These are phyloP conservation scores for Penicillium verrucosum DNA, from an alignment of 2,329 filamentous ascomycete species.

Conservation along the genomic window DNA sequence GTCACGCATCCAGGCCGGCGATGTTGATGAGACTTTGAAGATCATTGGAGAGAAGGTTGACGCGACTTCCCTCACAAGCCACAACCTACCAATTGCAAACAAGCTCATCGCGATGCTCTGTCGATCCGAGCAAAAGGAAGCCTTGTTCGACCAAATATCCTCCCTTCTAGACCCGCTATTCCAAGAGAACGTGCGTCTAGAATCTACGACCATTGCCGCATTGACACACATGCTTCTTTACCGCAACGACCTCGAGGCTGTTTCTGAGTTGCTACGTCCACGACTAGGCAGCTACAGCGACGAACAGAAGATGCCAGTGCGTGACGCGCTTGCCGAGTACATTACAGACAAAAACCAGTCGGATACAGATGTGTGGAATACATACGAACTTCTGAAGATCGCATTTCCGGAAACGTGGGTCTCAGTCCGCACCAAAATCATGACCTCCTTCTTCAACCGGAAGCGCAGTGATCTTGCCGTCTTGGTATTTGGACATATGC, in stretches of 20 bases:
- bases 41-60: slow-evolving; percentile 54
- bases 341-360: slow-evolving; percentile 60
- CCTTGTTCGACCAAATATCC: slow-evolving; percentile 68
- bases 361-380: slow-evolving; percentile 61
- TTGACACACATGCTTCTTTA: slow-evolving; percentile 72
- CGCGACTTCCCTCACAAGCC: slow-evolving; percentile 53
- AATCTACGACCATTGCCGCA: slow-evolving; percentile 69
- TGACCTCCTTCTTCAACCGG: slow-evolving; percentile 77
- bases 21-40: slow-evolving; percentile 61
- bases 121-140: slow-evolving; percentile 47
- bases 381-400: slow-evolving; percentile 57
- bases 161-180: slow-evolving; percentile 71
- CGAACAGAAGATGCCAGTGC: slow-evolving; percentile 64
- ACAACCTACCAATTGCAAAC: slow-evolving; percentile 65
- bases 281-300: slow-evolving; percentile 42
- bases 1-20: slow-evolving; percentile 68
- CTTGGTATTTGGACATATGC: slow-evolving; percentile 90
- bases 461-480: slow-evolving; percentile 79
- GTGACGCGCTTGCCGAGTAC: slow-evolving; percentile 64
- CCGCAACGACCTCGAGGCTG: slow-evolving; percentile 72
- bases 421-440: slow-evolving; percentile 65
- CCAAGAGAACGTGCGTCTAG: slow-evolving; percentile 65
- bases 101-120: slow-evolving; percentile 69
- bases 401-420: slow-evolving; percentile 63
- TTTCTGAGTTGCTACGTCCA: slow-evolving; percentile 77